phyloP scores from a whole-genome alignment of 2,329 filamentous ascomycete genomes.

The Neofusicoccum laricinum region DNA sequence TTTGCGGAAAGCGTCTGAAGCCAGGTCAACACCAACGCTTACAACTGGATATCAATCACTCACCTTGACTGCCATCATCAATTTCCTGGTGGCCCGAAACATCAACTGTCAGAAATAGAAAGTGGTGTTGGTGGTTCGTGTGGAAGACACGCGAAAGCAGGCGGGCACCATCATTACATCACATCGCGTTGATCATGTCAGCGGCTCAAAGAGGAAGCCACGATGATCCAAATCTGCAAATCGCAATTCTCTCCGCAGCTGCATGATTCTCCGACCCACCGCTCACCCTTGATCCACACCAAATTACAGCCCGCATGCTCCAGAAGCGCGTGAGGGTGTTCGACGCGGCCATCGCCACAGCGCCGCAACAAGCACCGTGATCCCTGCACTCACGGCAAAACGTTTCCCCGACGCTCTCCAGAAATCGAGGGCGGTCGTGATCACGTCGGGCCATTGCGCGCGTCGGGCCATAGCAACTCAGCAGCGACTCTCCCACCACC shows the following conservation, averaged over 20 bases:
- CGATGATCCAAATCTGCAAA: background rate
- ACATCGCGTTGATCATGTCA: slow-evolving; percentile 20
- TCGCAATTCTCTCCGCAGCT: background rate
- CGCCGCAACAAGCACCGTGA: background rate
- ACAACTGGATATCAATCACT: background rate
- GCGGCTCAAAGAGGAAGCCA: background rate
- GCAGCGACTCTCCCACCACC: too few species aligned
- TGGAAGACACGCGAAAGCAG: background rate
- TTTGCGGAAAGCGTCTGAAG: slow-evolving; percentile 78
- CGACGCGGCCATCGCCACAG: too few species aligned
- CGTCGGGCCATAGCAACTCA: background rate
- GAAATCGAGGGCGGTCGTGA: background rate
- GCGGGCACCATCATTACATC: slow-evolving; percentile 29
- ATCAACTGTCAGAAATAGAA: background rate
- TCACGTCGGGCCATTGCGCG: background rate
- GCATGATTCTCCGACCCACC: background rate
- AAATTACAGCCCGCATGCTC: background rate
- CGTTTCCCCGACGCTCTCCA: slow-evolving; percentile 2
- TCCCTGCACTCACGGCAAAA: slow-evolving; percentile 2
- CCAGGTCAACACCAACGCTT: background rate
- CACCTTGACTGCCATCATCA: slow-evolving; percentile 27
- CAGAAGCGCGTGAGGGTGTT: background rate
- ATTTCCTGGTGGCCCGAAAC: background rate
- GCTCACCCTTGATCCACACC: background rate
- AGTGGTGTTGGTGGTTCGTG: background rate